phyloP scores from a whole-genome alignment of 202 grass and related monocot genomes.

The Carex sylvatica region DNA sequence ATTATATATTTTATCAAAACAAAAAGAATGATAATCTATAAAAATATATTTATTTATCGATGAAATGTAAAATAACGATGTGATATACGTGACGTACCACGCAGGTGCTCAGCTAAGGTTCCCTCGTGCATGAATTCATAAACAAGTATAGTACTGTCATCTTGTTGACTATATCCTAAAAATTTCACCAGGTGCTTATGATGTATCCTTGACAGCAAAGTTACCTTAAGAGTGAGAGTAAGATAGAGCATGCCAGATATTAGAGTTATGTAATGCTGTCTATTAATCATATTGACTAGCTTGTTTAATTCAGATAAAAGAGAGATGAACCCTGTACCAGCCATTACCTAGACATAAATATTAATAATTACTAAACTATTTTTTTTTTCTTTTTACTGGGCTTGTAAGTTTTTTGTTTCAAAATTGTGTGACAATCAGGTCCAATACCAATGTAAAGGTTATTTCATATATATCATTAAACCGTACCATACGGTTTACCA shows the following conservation, averaged over 20 bases:
- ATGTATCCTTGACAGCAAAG: constrained; percentile 93
- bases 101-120: constrained; percentile 79
- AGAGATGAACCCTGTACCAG: too few relatives aligned
- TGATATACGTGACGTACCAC: constrained; percentile 39
- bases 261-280: background rate
- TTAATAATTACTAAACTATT: too few relatives aligned
- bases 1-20: background rate
- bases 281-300: background rate
- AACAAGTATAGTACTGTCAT: constrained; percentile 85
- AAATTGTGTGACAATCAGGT: too few relatives aligned
- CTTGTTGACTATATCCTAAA: constrained; percentile 90
- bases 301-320: too few relatives aligned
- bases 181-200: constrained; percentile 86
- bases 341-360: too few relatives aligned
- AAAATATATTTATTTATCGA: background rate
- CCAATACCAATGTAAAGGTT: too few relatives aligned
- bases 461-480: too few relatives aligned
- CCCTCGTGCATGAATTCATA: constrained; percentile 96
- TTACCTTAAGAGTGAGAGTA: constrained; percentile 58
- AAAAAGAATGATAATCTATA: background rate
- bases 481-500: too few relatives aligned
- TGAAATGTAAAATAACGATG: background rate
- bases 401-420: too few relatives aligned
- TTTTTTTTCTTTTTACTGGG: too few relatives aligned
- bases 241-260: constrained; percentile 7